These are phyloP conservation scores for Croton laevigatus DNA, from an alignment of 441 rosid species.

Conservation along the genomic window DNA sequence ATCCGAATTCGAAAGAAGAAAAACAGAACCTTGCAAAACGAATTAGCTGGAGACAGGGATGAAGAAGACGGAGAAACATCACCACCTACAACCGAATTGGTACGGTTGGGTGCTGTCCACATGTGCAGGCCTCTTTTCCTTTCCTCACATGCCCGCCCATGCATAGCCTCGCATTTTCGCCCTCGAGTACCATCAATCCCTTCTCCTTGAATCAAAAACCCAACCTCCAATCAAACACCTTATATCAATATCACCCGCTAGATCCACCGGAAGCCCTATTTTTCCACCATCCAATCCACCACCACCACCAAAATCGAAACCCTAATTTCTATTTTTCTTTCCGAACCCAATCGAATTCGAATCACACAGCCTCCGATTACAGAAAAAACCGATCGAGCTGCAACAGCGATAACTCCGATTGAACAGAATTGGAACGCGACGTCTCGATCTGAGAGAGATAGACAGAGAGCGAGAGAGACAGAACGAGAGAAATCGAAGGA, in stretches of 20 bases:
- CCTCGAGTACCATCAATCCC: constrained; percentile 51
- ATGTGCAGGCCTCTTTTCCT: constrained; percentile 60
- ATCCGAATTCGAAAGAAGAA: background rate
- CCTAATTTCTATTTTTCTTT: background rate
- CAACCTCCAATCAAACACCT: constrained; percentile 1
- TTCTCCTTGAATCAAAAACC: constrained; percentile 15
- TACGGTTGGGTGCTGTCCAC: constrained; percentile 63
- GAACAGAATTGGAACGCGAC: background rate
- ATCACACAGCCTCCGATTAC: background rate
- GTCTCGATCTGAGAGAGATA: background rate
- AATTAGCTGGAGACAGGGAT: constrained; percentile 42
- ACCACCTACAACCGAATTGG: constrained; percentile 42
- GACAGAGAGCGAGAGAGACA: background rate
- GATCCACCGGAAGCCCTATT: background rate
- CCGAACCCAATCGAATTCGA: background rate
- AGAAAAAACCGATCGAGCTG: background rate
- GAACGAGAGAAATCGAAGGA: background rate
- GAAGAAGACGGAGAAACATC: constrained; percentile 45
- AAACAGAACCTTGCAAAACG: constrained; percentile 56
- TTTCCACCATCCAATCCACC: background rate
- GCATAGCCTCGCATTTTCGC: constrained; percentile 77
- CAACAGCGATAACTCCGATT: background rate
- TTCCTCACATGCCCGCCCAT: constrained; percentile 53
- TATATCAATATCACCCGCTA: background rate
- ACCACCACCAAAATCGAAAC: background rate